Evolutionary conservation across 1,139 yeast species (phyloP).

Genomic region (Pichia sp.): DNA sequence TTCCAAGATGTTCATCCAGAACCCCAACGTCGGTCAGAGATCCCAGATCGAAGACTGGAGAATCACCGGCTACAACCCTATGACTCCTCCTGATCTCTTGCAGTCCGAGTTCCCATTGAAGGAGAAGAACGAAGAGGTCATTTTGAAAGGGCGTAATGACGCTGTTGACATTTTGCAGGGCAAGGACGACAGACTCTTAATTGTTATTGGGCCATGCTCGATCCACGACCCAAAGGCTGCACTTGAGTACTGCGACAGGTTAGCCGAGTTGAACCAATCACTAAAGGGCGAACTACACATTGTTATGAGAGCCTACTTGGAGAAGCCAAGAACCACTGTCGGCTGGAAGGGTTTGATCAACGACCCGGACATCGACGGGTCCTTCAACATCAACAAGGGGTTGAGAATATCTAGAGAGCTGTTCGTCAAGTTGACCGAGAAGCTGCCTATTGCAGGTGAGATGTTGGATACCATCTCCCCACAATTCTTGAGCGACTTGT

Average conservation of each 20-base stretch:
- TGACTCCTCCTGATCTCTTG: constrained; percentile 88
- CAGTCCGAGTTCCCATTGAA: constrained; percentile 84
- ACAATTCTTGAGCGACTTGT: constrained; percentile 85
- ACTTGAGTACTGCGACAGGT: constrained; percentile 71
- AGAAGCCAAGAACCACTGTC: constrained; percentile 97
- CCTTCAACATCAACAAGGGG: constrained; percentile 94
- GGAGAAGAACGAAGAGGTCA: constrained; percentile 53
- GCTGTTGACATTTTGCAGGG: constrained; percentile 70
- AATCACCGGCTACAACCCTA: constrained; percentile 83
- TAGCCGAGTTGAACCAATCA: constrained; percentile 56
- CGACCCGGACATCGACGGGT: constrained; percentile 93
- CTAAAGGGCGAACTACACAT: constrained; percentile 72
- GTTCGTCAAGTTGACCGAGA: constrained; percentile 76
- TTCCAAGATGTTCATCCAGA: constrained; percentile 69
- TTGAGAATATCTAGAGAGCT: constrained; percentile 81
- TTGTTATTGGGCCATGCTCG: constrained; percentile 95
- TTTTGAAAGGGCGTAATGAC: constrained; percentile 71
- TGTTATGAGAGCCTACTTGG: constrained; percentile 96
- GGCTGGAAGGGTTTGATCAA: constrained; percentile 99
- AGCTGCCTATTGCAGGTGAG: constrained; percentile 91
- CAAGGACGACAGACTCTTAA: constrained; percentile 70
- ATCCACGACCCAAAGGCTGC: constrained; percentile 94
- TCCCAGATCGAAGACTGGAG: constrained; percentile 86
- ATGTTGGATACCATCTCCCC: constrained; percentile 98
- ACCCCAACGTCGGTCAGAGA: constrained; percentile 80